Evolutionary conservation across 768 basidiomycete genomes (phyloP).

Genomic region (Serendipita sp.): DNA sequence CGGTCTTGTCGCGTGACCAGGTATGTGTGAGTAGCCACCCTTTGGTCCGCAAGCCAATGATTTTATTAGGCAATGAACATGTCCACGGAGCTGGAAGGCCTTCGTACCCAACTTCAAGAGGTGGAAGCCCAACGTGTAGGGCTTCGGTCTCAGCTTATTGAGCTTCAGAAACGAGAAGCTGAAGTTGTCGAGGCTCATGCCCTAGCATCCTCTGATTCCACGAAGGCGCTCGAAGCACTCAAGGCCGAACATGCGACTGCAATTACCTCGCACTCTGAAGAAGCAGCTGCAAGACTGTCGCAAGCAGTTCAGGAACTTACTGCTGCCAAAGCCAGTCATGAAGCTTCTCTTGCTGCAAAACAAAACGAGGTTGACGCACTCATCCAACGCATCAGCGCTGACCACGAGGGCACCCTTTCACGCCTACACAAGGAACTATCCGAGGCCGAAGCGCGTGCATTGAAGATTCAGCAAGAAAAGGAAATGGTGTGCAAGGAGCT

Average conservation of each 20-base stretch:
- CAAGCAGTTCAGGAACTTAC: conserved; percentile 9
- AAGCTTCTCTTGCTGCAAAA: conserved; percentile 26
- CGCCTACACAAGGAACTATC: conserved; percentile 30
- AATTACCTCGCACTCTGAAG: conserved; percentile 14
- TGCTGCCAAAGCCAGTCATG: conserved; percentile 28
- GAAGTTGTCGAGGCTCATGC: conserved; percentile 22
- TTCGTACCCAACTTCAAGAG: conserved; percentile 24
- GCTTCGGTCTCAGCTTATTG: conserved; percentile 5
- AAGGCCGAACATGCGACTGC: conserved; percentile 28
- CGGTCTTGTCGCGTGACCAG: conserved; percentile 69
- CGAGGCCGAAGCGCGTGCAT: conserved; percentile 21
- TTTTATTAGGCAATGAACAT: conserved; percentile 55
- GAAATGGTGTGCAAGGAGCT: conserved; percentile 39
- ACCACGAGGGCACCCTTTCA: conserved; percentile 27
- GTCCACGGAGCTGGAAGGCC: conserved; percentile 67
- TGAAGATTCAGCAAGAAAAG: conserved; percentile 34
- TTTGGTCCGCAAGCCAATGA: background rate
- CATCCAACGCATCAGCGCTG: conserved; percentile 30
- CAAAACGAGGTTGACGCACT: conserved; percentile 26
- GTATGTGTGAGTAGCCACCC: conserved; percentile 23
- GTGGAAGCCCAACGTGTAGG: conserved; percentile 8
- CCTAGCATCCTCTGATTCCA: conserved; percentile 18
- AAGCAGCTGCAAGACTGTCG: conserved; percentile 27
- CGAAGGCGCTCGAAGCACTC: conserved; percentile 26
- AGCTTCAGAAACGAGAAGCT: conserved; percentile 38